A percentile compares a stretch with the other conserved stretches of the same genome.
phyloP scores from a whole-genome alignment of 2,329 filamentous ascomycete genomes.

The Emergomyces orientalis region DNA sequence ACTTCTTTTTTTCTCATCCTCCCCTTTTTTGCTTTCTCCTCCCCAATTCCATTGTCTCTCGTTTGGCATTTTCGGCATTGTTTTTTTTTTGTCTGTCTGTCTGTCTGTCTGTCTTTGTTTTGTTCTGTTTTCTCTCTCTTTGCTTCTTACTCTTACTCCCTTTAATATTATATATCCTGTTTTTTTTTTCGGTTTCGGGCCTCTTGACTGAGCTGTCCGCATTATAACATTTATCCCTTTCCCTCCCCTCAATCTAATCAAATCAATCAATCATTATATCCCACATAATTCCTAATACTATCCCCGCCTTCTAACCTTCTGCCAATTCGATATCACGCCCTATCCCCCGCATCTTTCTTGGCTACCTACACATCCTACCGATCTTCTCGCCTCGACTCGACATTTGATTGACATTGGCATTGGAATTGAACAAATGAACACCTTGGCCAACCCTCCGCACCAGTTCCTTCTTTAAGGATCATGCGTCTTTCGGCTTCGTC shows the following conservation, averaged over 20 bases:
- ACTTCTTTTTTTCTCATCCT: not conserved
- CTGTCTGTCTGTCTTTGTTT: not conserved
- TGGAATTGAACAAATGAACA: slow-evolving; percentile 3
- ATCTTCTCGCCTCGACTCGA: not conserved
- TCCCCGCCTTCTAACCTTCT: not conserved
- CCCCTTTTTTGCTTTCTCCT: not conserved
- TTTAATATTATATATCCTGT: not conserved
- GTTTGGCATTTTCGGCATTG: not conserved
- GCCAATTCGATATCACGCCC: not conserved
- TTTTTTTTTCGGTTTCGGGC: not conserved
- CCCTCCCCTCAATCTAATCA: not conserved
- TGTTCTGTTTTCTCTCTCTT: not conserved
- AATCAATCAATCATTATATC: not conserved
- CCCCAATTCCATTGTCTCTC: not conserved
- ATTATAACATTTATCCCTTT: not conserved
- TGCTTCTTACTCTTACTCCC: not conserved
- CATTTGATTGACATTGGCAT: not conserved
- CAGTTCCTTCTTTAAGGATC: slow-evolving; percentile 19
- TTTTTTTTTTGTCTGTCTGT: not conserved
- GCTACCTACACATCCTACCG: not conserved
- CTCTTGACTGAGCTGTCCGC: not conserved
- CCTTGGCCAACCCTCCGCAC: not conserved
- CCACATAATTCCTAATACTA: not conserved
- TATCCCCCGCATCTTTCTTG: not conserved
- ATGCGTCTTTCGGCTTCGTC: slow-evolving; percentile 29